Percentiles rank a stretch among this genome's conserved stretches.
Evolutionary conservation across 345 rosid genomes (phyloP).

Genomic region (Turritis glabra): DNA sequence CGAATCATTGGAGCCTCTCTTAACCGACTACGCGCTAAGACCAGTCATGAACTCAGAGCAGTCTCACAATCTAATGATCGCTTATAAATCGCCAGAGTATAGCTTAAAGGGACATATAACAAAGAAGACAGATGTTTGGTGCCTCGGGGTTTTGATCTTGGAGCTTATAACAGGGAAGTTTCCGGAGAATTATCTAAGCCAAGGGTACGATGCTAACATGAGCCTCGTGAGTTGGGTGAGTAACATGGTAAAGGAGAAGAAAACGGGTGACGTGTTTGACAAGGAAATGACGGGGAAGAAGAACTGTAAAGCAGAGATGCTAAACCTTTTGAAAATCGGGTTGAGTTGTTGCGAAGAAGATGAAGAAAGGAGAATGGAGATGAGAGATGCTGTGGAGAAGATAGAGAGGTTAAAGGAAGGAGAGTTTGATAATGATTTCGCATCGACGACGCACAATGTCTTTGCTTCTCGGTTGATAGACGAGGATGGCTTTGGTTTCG

Average conservation of each 20-base stretch:
- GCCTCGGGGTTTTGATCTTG: conserved; percentile 65
- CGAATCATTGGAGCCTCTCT: conserved; percentile 49
- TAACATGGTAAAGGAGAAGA: conserved; percentile 59
- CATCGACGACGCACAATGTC: conserved; percentile 20
- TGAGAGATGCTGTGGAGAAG: conserved; percentile 51
- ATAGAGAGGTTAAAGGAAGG: conserved; percentile 50
- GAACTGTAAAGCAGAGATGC: conserved; percentile 56
- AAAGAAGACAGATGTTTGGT: conserved; percentile 67
- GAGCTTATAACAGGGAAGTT: conserved; percentile 64
- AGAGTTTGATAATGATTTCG: conserved; percentile 24
- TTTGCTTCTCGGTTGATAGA: conserved; percentile 33
- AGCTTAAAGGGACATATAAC: conserved; percentile 43
- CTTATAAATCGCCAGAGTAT: conserved; percentile 78
- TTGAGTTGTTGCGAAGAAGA: conserved; percentile 77
- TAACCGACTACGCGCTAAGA: conserved; percentile 61
- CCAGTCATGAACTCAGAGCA: conserved; percentile 67
- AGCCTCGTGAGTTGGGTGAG: conserved; percentile 66
- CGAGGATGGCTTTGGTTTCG: conserved; percentile 36
- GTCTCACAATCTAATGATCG: conserved; percentile 56
- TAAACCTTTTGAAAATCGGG: conserved; percentile 63
- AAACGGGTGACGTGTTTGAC: conserved; percentile 61
- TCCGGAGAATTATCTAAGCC: conserved; percentile 62
- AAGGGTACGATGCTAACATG: conserved; percentile 43
- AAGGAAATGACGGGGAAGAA: conserved; percentile 57
- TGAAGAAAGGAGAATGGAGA: conserved; percentile 46